phyloP scores from a whole-genome alignment of 352 stramenopile species.

The Phytophthora litchii region DNA sequence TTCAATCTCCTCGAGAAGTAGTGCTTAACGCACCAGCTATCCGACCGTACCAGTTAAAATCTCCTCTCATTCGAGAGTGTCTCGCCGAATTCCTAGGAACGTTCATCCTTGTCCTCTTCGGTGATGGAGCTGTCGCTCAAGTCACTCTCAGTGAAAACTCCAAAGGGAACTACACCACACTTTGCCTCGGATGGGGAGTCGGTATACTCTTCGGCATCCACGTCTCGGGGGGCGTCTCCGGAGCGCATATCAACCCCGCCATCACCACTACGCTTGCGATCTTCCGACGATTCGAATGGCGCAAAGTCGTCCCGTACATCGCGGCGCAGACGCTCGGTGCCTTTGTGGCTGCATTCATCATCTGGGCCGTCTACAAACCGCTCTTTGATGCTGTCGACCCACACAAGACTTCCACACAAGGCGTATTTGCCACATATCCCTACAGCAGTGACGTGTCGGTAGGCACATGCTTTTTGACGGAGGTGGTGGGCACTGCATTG shows the following conservation, averaged over 20 bases:
- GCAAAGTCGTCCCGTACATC: constrained; percentile 48
- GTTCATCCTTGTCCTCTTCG: constrained; percentile 63
- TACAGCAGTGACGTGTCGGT: constrained; percentile 38
- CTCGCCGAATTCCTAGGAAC: constrained; percentile 69
- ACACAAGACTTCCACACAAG: constrained; percentile 37
- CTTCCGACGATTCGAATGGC: constrained; percentile 54
- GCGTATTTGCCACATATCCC: constrained; percentile 57
- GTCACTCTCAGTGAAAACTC: constrained; percentile 46
- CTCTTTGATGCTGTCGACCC: constrained; percentile 39
- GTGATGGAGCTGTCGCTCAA: constrained; percentile 66
- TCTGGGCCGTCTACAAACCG: constrained; percentile 61
- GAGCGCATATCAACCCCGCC: constrained; percentile 64
- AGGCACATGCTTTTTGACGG: constrained; percentile 51
- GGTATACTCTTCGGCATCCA: constrained; percentile 70
- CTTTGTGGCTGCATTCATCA: constrained; percentile 47
- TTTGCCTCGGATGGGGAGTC: constrained; percentile 65
- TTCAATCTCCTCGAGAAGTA: constrained; percentile 18
- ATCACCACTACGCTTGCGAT: constrained; percentile 58
- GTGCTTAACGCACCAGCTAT: constrained; percentile 5
- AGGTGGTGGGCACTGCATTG: constrained; percentile 56
- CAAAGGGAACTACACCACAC: constrained; percentile 63
- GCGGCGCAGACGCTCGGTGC: constrained; percentile 49
- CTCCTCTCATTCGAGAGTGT: constrained; percentile 52
- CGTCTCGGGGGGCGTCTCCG: constrained; percentile 44
- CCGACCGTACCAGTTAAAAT: constrained; percentile 25